Evolutionary conservation across 2,329 filamentous ascomycete genomes (phyloP).

Genomic region (Microsporum audouinii): DNA sequence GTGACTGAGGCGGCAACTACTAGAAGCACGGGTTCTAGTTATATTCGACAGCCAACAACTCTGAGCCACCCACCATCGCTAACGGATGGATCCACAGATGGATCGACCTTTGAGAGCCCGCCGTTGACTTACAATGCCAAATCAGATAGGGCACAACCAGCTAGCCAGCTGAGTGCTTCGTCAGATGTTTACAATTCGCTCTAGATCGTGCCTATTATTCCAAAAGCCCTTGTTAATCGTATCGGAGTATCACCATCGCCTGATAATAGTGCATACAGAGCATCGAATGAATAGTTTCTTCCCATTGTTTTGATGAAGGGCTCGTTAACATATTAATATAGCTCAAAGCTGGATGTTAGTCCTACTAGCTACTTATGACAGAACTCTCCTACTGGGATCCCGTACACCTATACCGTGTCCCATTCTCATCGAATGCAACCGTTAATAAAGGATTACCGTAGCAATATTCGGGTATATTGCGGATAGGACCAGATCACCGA

Average conservation of each 20-base stretch:
- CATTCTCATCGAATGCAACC: neutral
- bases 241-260: neutral
- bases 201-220: neutral
- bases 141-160: neutral
- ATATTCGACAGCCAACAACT: conserved; percentile 7
- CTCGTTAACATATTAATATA: neutral
- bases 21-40: conserved; percentile 1
- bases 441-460: neutral
- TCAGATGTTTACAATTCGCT: neutral
- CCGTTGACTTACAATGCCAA: conserved; percentile 18
- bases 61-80: conserved; percentile 9
- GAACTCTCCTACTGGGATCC: neutral
- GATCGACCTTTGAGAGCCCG: conserved; percentile 19
- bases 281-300: neutral
- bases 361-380: neutral
- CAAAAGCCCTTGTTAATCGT: neutral
- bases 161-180: too few species aligned
- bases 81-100: conserved; percentile 10
- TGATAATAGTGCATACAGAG: neutral
- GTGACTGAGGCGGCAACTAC: neutral
- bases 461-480: neutral
- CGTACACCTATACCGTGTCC: neutral
- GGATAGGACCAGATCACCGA: neutral
- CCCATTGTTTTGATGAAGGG: neutral
- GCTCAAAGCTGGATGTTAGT: neutral